phyloP scores from a whole-genome alignment of 495 filamentous ascomycete species.

The Aspergillus ellipticus region DNA sequence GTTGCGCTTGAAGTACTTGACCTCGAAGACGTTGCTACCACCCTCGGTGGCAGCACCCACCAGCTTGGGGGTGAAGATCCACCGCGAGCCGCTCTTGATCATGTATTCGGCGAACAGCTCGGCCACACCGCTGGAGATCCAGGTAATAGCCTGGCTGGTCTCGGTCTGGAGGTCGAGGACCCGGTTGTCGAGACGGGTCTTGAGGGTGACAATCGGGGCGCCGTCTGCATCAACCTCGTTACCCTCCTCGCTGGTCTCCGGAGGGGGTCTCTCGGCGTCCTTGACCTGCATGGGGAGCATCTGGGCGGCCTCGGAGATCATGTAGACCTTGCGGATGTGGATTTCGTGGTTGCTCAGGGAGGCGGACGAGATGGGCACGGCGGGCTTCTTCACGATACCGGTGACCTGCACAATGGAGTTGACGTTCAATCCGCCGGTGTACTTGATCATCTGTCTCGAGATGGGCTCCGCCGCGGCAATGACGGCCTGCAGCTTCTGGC shows the following conservation, averaged over 20 bases:
- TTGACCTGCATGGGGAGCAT: constrained; percentile 72
- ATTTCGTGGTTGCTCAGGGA: constrained; percentile 74
- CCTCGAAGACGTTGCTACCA: constrained; percentile 86
- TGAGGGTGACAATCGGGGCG: constrained; percentile 62
- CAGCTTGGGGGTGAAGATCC: constrained; percentile 86
- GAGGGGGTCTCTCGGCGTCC: constrained; percentile 53
- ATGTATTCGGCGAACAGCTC: constrained; percentile 79
- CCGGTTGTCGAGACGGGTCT: constrained; percentile 82
- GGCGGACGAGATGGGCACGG: constrained; percentile 74
- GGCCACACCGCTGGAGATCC: constrained; percentile 77
- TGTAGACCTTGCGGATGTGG: constrained; percentile 73
- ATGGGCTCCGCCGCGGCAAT: constrained; percentile 55
- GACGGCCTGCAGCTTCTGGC: constrained; percentile 76
- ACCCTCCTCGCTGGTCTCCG: constrained; percentile 44
- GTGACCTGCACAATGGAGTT: constrained; percentile 79
- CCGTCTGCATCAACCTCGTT: constrained; percentile 44
- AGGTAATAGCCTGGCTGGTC: constrained; percentile 80
- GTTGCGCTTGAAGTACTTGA: constrained; percentile 84
- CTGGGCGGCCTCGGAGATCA: constrained; percentile 61
- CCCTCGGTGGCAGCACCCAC: constrained; percentile 91
- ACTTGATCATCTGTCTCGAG: constrained; percentile 82
- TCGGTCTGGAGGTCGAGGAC: constrained; percentile 87
- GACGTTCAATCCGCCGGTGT: constrained; percentile 69
- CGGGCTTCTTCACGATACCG: constrained; percentile 69
- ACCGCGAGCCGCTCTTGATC: constrained; percentile 68